Conservation (phyloP, 495 filamentous ascomycete species). For the Xylaria sp. region DNA sequence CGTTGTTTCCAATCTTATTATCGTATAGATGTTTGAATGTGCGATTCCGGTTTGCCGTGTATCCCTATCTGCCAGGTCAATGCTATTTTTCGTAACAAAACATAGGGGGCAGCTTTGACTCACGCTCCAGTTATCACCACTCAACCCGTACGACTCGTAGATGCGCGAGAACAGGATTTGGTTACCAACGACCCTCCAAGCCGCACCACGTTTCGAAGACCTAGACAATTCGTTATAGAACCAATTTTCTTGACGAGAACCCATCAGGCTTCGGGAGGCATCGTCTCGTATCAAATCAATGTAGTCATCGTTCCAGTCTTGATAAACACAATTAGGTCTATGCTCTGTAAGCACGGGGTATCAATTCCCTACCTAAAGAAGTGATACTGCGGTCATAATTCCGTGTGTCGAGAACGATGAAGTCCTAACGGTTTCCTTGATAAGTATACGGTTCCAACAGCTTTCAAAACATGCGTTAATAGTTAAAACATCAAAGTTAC, state of each 20-base stretch:
- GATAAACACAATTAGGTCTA: neutral
- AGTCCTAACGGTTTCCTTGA: conserved; percentile 51
- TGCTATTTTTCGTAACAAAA: conserved; percentile 40
- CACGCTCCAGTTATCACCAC: conserved; percentile 41
- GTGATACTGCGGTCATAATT: conserved; percentile 69
- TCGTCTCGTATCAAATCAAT: conserved; percentile 64
- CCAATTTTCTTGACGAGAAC: conserved; percentile 70
- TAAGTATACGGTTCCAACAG: conserved; percentile 6
- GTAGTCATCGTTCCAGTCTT: conserved; percentile 62
- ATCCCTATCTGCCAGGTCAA: conserved; percentile 64
- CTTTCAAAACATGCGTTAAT: neutral
- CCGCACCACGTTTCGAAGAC: conserved; percentile 61
- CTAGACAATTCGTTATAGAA: conserved; percentile 65
- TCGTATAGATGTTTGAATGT: conserved; percentile 65
- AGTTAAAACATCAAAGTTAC: conserved; percentile 5
- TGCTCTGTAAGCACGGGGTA: neutral
- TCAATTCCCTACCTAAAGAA: conserved; percentile 42
- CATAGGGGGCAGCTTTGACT: conserved; percentile 31
- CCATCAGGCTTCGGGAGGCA: conserved; percentile 67
- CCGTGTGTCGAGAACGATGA: conserved; percentile 74
- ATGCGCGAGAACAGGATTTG: conserved; percentile 70
- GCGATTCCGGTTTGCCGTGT: conserved; percentile 67
- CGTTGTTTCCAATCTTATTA: conserved; percentile 69
- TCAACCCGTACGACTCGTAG: conserved; percentile 51
- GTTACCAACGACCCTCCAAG: conserved; percentile 70